Evolutionary conservation across 768 basidiomycete species (phyloP), one percentile per base, ranked within the genome.

Genomic region (Tubosaeta sp.): DNA sequence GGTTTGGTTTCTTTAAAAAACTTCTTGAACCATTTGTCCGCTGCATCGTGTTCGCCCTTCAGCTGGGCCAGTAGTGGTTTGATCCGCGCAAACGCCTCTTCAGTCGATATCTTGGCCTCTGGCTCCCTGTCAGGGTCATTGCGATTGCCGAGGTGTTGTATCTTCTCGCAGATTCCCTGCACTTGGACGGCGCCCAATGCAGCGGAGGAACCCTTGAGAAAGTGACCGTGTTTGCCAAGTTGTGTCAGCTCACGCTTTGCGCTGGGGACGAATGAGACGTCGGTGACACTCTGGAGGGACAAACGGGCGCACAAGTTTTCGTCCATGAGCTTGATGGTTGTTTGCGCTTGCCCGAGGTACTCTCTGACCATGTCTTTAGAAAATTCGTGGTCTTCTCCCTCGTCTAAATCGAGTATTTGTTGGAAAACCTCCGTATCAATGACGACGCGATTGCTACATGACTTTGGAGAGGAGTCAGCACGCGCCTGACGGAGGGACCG

Each of bases 121-220:
- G 63, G 56, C 21, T n/a, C n/a, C n/a, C 76, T 74, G 63, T 81
- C 85, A 41, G 80, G 75, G 50, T 76, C 69, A 0, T 42, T 45
- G 35, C 59, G 58, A 56, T 83, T 76, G 41, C 91, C 93, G 59
- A 84, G 86, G 69, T 94, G 82, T 70, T 98, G 94, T 61, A 98
- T 94, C 69, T 80, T 79, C 69, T 92, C 93, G 74, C 95, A 97
- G 22, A 86, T 84, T 14, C 72, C 77, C 66, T 91, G 87, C 46
- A 99, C 94, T 56, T 81, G 80, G 51, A 72, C 71, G 27, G 94
- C 81, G 24, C 96, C 95, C 40, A 99, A 78, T 3, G 94, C 91
- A 25, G 94, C 94, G 12, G 94, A 95, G 3, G 94, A 97, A 42
- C 95, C 95, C 70, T 98, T 99, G 64, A 98, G 83, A 72, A 90